Percentiles rank a stretch among this genome's conserved stretches.
Conservation (phyloP, 202 grass and related monocot species). For the Setaria viridis region DNA sequence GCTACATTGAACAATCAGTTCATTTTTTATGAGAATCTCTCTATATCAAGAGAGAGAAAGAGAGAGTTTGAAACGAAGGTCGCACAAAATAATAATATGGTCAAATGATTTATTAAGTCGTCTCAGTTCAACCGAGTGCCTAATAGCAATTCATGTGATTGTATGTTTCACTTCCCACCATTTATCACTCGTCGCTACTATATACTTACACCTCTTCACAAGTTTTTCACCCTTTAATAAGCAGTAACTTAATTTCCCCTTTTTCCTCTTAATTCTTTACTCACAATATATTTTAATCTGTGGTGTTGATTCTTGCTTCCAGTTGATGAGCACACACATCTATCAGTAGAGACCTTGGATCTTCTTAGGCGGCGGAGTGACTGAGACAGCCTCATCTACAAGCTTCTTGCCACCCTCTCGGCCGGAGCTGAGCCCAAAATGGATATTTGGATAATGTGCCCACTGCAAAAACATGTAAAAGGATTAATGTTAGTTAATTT, state of each 20-base stretch:
- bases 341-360: constrained; percentile 76
- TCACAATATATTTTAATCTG: constrained; percentile 33
- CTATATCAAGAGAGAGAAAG: neutral
- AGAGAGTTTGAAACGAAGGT: neutral
- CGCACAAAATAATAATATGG: constrained; percentile 9
- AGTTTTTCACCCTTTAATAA: constrained; percentile 24
- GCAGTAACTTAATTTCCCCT: neutral
- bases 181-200: constrained; percentile 18
- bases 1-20: neutral
- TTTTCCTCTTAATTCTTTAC: constrained; percentile 30
- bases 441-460: constrained; percentile 94
- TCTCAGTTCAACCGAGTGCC: constrained; percentile 15
- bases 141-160: constrained; percentile 28
- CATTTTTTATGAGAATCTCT: neutral
- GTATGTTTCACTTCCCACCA: constrained; percentile 13
- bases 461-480: constrained; percentile 54
- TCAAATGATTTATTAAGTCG: constrained; percentile 43
- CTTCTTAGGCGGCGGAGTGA: constrained; percentile 49
- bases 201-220: constrained; percentile 37
- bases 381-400: constrained; percentile 48
- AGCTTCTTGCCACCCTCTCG: constrained; percentile 65
- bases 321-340: neutral
- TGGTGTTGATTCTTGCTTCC: neutral
- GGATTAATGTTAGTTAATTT: neutral
- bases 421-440: constrained; percentile 59